Evolutionary conservation across 2,329 filamentous ascomycete species (phyloP).

Genomic region (Alternaria arbusti): DNA sequence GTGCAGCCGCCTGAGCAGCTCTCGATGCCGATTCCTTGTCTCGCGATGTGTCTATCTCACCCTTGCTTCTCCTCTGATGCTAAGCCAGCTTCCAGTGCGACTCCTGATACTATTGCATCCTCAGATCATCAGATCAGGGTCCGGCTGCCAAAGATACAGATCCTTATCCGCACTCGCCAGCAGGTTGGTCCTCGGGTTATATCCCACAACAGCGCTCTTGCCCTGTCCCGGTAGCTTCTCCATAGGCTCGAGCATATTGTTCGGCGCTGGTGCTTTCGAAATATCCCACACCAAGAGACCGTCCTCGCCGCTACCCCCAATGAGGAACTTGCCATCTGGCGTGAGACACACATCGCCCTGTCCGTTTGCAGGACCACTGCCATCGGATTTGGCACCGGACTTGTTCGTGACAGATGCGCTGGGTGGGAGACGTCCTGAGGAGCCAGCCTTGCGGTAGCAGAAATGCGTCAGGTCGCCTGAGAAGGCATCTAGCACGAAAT

Average conservation of each 20-base stretch:
- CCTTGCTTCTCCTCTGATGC: background rate
- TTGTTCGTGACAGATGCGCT: constrained; percentile 55
- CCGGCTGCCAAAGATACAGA: constrained; percentile 57
- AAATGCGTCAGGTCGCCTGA: constrained; percentile 80
- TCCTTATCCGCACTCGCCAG: constrained; percentile 90
- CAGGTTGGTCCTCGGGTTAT: constrained; percentile 91
- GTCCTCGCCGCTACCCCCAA: constrained; percentile 75
- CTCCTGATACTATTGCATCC: background rate
- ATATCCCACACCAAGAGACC: constrained; percentile 90
- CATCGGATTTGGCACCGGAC: constrained; percentile 58
- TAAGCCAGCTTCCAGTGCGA: too few relatives aligned
- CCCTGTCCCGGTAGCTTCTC: constrained; percentile 67
- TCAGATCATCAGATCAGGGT: constrained; percentile 51
- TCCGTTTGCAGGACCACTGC: constrained; percentile 43
- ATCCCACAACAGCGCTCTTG: constrained; percentile 76
- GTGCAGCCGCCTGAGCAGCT: background rate
- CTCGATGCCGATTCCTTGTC: background rate
- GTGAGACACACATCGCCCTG: constrained; percentile 86
- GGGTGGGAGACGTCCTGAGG: constrained; percentile 55
- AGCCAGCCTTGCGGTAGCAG: constrained; percentile 58
- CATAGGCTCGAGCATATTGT: constrained; percentile 67
- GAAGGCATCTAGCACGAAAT: constrained; percentile 94
- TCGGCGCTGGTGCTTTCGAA: constrained; percentile 56
- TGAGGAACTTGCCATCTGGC: constrained; percentile 85
- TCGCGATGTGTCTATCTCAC: background rate